These are phyloP conservation scores for Nakaseomyces sp. DNA, from an alignment of 1,139 yeast genomes.

Conservation along the genomic window DNA sequence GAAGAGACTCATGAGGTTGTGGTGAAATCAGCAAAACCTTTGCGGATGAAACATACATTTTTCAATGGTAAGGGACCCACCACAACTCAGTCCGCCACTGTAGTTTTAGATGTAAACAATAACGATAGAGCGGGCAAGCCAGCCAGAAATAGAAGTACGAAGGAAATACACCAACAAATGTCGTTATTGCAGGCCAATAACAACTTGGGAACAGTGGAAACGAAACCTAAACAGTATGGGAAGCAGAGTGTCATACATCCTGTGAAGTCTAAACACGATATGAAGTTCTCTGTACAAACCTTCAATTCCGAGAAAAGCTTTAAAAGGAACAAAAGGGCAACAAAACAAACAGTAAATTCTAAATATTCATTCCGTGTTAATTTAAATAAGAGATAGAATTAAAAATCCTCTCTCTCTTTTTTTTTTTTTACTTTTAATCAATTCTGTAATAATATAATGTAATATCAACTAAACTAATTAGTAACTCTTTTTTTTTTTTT, in stretches of 20 bases:
- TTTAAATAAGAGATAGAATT: neutral
- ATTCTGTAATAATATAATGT: no score
- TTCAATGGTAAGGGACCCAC: no score
- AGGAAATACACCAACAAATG: neutral
- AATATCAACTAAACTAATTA: no score
- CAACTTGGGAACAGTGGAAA: neutral
- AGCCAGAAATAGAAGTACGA: neutral
- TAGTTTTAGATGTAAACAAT: no score
- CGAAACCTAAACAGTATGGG: neutral
- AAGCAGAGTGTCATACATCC: neutral
- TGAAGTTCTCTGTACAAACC: neutral
- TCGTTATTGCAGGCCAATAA: constrained; percentile 2
- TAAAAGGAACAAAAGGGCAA: neutral
- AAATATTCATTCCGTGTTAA: neutral
- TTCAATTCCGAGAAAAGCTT: neutral
- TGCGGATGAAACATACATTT: no score
- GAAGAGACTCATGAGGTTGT: no score
- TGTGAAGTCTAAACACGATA: neutral
- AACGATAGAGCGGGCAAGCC: neutral
- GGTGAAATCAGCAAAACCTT: no score
- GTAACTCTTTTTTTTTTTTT: no score
- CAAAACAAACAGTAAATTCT: neutral
- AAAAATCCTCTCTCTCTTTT: no score
- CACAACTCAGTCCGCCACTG: no score
- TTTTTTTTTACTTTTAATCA: no score